Base-by-base conservation (phyloP, 2,329 filamentous ascomycete species). In the Cladosporium halotolerans region DNA sequence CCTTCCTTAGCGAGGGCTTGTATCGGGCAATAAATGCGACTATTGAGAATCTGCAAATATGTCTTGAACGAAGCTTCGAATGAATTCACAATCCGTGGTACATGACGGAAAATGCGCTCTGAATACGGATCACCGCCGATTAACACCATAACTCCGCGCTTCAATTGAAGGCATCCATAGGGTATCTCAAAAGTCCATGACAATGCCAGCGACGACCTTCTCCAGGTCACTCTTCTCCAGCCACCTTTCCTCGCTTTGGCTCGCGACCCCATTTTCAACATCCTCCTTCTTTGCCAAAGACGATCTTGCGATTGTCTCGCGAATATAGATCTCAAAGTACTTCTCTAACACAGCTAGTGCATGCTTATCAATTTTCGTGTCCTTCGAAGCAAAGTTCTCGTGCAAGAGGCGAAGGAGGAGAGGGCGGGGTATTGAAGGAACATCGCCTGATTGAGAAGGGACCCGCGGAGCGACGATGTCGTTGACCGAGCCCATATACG, bases 251-350 rank as follows among this genome's bases (percentile, higher is more conserved):
- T 58, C 62, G 38, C 64, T 52, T 40, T 33, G 41, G n/a, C 11
- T 58, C 58, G 32, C 55, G 77, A 61, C 64, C 43, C 62, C 65
- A 33, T 56, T 56, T 56, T 58, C 64, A 57, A 55, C 60, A 61
- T 33, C 69, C 68, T 69, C 76, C 71, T 39, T 68, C 66, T 85
- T 84, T 74, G 89, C 86, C 55, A 83, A 82, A 9, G 84, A 81
- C 38, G 88, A 84, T 65, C 92, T 74, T 13, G 89, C 89, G 66
- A 97, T 83, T 1, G 89, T 89, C 73, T 97, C 92, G 57, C 87
- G 79, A 50, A 96, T 86, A 72, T 96, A 97, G 0, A 92, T 82
- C 70, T 96, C 89, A 70, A 96, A 79, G 68, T 97, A 97, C 72
- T 86, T 89, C 11, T 83, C 86, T 55, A 91, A 80, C 1, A 90